These are phyloP conservation scores for Mortierella antarctica DNA, from an alignment of 192 early-diverging fungal species.

Conservation along the genomic window DNA sequence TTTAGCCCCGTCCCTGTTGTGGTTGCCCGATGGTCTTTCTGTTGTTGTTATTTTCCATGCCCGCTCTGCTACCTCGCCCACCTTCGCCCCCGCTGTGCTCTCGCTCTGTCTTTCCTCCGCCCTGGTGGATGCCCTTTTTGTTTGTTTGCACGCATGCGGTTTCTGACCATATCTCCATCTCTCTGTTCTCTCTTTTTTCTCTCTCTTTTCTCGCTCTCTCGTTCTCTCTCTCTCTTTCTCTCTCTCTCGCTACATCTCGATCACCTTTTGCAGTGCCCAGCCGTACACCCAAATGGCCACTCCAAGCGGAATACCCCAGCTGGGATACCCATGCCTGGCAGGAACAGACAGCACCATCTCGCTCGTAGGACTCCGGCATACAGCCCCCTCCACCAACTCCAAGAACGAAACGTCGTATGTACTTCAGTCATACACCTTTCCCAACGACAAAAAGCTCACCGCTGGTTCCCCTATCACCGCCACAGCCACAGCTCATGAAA, in stretches of 20 bases:
- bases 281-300: background rate
- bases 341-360: background rate
- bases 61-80: too few relatives aligned
- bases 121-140: too few relatives aligned
- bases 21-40: too few relatives aligned
- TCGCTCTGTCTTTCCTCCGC: too few relatives aligned
- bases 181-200: background rate
- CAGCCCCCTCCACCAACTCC: background rate
- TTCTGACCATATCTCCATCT: background rate
- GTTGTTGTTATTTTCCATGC: too few relatives aligned
- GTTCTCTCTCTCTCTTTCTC: background rate
- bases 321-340: slow-evolving; percentile 51
- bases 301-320: slow-evolving; percentile 5
- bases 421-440: slow-evolving; percentile 34
- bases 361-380: slow-evolving; percentile 34
- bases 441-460: slow-evolving; percentile 1
- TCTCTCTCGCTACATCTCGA: background rate
- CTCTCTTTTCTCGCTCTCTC: background rate
- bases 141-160: background rate
- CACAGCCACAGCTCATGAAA: background rate
- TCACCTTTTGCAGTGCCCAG: background rate
- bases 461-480: background rate
- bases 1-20: too few relatives aligned
- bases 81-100: too few relatives aligned
- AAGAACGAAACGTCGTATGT: slow-evolving; percentile 6